Evolutionary conservation across 257 asterid species (phyloP).

Genomic region (Penstemon newberryi): DNA sequence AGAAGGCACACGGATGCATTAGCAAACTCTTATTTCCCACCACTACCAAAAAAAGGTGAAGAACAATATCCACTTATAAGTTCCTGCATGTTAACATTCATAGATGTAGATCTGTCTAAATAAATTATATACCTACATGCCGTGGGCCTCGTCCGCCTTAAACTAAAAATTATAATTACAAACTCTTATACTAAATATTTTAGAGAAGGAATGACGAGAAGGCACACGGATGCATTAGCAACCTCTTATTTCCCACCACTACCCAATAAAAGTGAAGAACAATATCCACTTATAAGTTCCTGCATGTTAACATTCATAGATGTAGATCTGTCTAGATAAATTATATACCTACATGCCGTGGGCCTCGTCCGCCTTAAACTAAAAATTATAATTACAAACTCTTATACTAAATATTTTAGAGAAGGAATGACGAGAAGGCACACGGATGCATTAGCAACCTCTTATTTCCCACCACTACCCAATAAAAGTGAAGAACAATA

Average conservation of each 20-base stretch:
- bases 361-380: background rate
- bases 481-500: background rate
- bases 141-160: background rate
- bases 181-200: background rate
- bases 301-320: constrained; percentile 1
- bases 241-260: too few species aligned
- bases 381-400: constrained; percentile 9
- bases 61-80: background rate
- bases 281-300: constrained; percentile 2
- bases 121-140: background rate
- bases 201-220: background rate
- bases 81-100: constrained; percentile 8
- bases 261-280: background rate
- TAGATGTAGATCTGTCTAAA: constrained; percentile 12
- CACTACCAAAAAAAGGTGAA: background rate
- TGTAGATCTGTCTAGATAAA: constrained; percentile 11
- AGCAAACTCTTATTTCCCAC: background rate
- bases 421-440: background rate
- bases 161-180: constrained; percentile 7
- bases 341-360: background rate
- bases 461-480: background rate
- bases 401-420: background rate
- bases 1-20: background rate
- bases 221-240: background rate
- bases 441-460: background rate